Evolutionary conservation across 441 rosid genomes (phyloP), one percentile per base, ranked within the genome.

Genomic region (Arabidopsis hybrid): DNA sequence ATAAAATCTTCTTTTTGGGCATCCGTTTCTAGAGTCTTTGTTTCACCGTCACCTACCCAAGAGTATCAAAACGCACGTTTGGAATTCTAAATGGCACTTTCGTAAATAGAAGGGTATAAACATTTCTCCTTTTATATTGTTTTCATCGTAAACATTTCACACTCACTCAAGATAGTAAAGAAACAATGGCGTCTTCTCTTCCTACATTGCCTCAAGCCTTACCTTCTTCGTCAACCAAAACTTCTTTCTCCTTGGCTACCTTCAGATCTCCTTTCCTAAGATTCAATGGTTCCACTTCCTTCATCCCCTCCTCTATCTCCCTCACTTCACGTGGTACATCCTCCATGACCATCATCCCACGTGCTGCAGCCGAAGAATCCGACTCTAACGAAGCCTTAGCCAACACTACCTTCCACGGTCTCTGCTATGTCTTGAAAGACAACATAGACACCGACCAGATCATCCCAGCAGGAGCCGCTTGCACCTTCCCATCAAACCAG

Each of bases 371-470:
- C 0, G 18, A 80, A 3, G 9, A 71, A 43, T 46, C 66, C 51
- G 18, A 64, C 4, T 4, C 65, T 1, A 31, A 73, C 9, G 66
- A 66, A 13, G 31, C 76, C 0, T 3, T 35, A 61, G 55, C 65
- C 36, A 32, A 82, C 29, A 78, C 80, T 5, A 40, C 89, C 51
- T 93, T 91, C 69, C 95, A 91, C 21, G 97, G 98, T 5, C 88
- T 84, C 72, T 93, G 98, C 81, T 93, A 85, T 50, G 95, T 93
- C 9, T 86, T 91, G 40, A 87, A 93, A 21, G 96, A 90, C 80
- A 91, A 93, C 90, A 90, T 93, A 62, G 97, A 93, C 84, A 91
- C 97, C n/a, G 96, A 93, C 84, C 98, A 91, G 76, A 93, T 91
- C 67, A 91, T 91, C 69, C 97, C 98, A 7, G 95, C 95, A 0